Conservation (phyloP, 1,284 basidiomycete genomes). For the Apiotrichum gracile region DNA sequence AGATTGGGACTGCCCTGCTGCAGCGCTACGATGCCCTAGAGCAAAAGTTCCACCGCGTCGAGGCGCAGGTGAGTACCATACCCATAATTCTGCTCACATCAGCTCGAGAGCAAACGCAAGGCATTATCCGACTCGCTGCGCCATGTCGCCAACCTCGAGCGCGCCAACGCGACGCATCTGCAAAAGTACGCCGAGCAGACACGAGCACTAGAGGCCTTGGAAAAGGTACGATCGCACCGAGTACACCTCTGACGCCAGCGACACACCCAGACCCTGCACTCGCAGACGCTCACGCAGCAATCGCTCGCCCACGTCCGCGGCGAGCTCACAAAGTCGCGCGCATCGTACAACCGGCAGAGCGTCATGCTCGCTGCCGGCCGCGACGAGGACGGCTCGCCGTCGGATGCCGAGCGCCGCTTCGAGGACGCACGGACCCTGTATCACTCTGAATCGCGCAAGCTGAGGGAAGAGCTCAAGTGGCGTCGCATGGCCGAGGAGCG, state of each 20-base stretch:
- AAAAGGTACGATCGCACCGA: constrained; percentile 37
- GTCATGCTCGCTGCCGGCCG: not conserved
- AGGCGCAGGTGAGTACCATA: constrained; percentile 39
- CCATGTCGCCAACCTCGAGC: constrained; percentile 38
- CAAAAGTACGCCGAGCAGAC: constrained; percentile 36
- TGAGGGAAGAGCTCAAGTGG: constrained; percentile 54
- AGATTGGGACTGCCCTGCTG: constrained; percentile 85
- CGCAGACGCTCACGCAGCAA: constrained; percentile 42
- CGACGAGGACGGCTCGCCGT: constrained; percentile 49
- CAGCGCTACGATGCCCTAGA: constrained; percentile 79
- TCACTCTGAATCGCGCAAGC: constrained; percentile 64
- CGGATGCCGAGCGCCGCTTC: constrained; percentile 50
- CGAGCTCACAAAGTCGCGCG: constrained; percentile 31
- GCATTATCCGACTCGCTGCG: constrained; percentile 35
- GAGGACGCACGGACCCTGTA: constrained; percentile 82
- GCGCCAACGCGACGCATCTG: constrained; percentile 41
- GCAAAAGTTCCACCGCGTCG: constrained; percentile 56
- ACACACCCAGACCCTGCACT: constrained; percentile 62
- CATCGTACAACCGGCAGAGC: constrained; percentile 7
- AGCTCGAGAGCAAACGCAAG: constrained; percentile 39
- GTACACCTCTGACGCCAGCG: constrained; percentile 50
- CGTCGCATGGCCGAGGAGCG: constrained; percentile 35
- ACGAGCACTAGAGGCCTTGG: constrained; percentile 39
- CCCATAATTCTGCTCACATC: constrained; percentile 27
- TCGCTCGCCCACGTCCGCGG: constrained; percentile 38